A percentile compares a stretch with the other conserved stretches of the same genome.
Conservation (phyloP, 169 alveolate genomes). For the Cyclospora cayetanensis region DNA sequence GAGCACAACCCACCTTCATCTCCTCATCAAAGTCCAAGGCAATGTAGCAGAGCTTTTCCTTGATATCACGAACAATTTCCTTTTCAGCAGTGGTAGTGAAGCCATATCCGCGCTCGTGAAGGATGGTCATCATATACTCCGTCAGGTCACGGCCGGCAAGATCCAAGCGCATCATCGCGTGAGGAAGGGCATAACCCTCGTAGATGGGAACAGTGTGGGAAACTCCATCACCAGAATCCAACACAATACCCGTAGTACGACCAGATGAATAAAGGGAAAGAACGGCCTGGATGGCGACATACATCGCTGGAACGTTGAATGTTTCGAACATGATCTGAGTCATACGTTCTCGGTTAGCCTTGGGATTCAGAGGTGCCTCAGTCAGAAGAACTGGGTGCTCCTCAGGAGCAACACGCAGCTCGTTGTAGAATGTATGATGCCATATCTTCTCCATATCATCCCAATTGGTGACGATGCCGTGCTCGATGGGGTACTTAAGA, state of each 20-base stretch:
- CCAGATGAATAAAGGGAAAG: conserved; percentile 99
- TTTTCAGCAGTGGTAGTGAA: conserved; percentile 97
- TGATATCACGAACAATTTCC: conserved; percentile 98
- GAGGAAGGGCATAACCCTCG: conserved; percentile 99
- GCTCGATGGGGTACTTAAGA: conserved; percentile 98
- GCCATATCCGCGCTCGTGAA: conserved; percentile 96
- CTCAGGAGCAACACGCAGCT: conserved; percentile 97
- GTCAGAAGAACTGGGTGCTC: conserved; percentile 98
- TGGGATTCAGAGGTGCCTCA: conserved; percentile 99
- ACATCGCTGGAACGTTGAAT: conserved; percentile 98
- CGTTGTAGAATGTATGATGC: conserved; percentile 99
- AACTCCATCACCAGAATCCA: conserved; percentile 99
- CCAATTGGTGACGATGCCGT: conserved; percentile 99
- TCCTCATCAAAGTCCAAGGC: conserved; percentile 97
- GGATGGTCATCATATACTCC: conserved; percentile 94
- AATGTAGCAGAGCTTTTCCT: conserved; percentile 97
- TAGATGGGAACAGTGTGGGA: conserved; percentile 99
- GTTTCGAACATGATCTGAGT: conserved; percentile 98
- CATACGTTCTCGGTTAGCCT: conserved; percentile 98
- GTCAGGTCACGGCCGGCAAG: conserved; percentile 99
- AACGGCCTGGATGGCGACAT: conserved; percentile 98
- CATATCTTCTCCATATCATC: conserved; percentile 99
- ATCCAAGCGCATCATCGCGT: conserved; percentile 95
- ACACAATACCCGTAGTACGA: conserved; percentile 98
- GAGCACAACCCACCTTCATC: conserved; percentile 86